A percentile compares a stretch with the other conserved stretches of the same genome.
Evolutionary conservation across 225 moss, liverwort and hornwort genomes (phyloP).

Genomic region (Physcomitrium patens): DNA sequence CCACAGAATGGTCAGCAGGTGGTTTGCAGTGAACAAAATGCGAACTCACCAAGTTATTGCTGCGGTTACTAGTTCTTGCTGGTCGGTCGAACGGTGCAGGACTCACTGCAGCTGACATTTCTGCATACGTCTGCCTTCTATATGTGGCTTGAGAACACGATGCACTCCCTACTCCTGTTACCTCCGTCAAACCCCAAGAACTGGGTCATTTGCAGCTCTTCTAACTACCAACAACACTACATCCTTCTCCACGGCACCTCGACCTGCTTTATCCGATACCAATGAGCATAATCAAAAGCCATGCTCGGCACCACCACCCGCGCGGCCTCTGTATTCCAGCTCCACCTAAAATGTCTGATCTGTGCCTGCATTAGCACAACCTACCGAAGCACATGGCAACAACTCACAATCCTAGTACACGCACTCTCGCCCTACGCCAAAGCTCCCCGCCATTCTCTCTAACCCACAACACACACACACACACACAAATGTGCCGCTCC

Average conservation of each 20-base stretch:
- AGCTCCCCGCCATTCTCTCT: no score
- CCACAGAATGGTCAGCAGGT: slow-evolving; percentile 4
- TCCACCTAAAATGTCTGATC: not conserved
- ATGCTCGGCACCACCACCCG: slow-evolving; percentile 13
- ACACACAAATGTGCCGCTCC: not conserved
- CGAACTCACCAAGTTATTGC: slow-evolving; percentile 58
- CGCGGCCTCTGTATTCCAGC: not conserved
- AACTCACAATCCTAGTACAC: no score
- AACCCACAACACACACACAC: no score
- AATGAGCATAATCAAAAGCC: slow-evolving; percentile 31
- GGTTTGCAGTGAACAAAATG: not conserved
- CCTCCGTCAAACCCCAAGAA: slow-evolving; percentile 28
- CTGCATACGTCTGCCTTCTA: slow-evolving; percentile 40
- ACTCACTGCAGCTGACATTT: slow-evolving; percentile 76
- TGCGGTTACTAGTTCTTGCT: slow-evolving; percentile 50
- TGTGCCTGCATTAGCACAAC: not conserved
- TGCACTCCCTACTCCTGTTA: slow-evolving; percentile 19
- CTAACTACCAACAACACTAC: not conserved
- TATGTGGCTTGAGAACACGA: not conserved
- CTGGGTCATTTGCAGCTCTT: slow-evolving; percentile 45
- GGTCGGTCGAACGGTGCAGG: slow-evolving; percentile 68
- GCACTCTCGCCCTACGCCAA: no score
- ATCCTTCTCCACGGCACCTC: slow-evolving; percentile 29
- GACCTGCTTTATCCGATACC: slow-evolving; percentile 10
- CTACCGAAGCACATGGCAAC: no score